Conservation (phyloP, 1,284 basidiomycete species). For the Rhodofomes roseus region DNA sequence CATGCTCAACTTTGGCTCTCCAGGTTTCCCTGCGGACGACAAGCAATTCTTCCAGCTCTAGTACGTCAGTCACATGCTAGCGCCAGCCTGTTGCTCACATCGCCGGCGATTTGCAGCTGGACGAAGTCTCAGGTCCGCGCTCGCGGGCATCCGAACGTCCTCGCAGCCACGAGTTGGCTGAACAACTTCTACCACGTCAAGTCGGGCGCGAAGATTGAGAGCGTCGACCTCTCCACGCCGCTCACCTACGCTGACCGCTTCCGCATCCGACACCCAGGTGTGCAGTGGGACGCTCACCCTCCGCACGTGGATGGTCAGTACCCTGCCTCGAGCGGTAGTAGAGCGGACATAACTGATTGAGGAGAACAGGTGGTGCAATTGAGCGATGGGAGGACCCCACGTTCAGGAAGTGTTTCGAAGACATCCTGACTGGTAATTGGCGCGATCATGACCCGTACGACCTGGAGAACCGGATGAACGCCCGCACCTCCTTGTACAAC, state of each 20-base stretch:
- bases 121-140: conserved; percentile 69
- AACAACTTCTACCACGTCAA: conserved; percentile 59
- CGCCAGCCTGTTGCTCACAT: not conserved
- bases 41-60: conserved; percentile 75
- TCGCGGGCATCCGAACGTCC: conserved; percentile 70
- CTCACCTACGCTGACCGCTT: conserved; percentile 82
- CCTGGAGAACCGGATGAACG: conserved; percentile 57
- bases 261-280: conserved; percentile 76
- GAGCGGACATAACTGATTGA: not conserved
- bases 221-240: conserved; percentile 65
- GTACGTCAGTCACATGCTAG: conserved; percentile 33
- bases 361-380: conserved; percentile 58
- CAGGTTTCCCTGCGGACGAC: conserved; percentile 52
- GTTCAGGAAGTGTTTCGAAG: conserved; percentile 63
- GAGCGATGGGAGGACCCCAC: conserved; percentile 82
- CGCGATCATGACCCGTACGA: conserved; percentile 69
- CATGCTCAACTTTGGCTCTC: not conserved
- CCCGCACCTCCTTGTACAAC: conserved; percentile 57
- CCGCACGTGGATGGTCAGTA: conserved; percentile 74
- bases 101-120: conserved; percentile 50
- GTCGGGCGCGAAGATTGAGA: conserved; percentile 35
- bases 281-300: conserved; percentile 60
- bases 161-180: conserved; percentile 57
- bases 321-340: not conserved
- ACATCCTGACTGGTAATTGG: conserved; percentile 71